Conservation (phyloP, 2,329 filamentous ascomycete species). For the Whalleya microplaca region DNA sequence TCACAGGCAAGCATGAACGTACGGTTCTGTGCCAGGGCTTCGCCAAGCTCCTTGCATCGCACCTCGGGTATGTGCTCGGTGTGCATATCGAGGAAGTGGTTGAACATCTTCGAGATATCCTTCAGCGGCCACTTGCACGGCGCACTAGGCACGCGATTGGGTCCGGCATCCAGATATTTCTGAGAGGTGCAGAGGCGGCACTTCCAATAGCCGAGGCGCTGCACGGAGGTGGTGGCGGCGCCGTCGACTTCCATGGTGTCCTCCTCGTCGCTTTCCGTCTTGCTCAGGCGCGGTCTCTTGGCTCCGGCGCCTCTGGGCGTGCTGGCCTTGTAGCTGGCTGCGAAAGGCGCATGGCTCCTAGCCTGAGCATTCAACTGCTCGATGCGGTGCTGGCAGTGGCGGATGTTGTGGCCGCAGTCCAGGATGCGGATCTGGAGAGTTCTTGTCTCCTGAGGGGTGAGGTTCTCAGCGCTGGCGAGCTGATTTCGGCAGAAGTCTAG, state of each 20-base stretch:
- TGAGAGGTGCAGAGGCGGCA: conserved; percentile 48
- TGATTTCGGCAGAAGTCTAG: conserved; percentile 45
- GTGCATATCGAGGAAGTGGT: conserved; percentile 52
- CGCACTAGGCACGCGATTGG: conserved; percentile 45
- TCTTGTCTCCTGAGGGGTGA: conserved; percentile 47
- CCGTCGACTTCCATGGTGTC: conserved; percentile 13
- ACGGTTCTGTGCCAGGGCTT: conserved; percentile 47
- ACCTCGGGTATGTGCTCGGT: conserved; percentile 47
- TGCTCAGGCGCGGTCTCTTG: conserved; percentile 25
- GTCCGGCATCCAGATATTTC: conserved; percentile 47
- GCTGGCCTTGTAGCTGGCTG: conserved; percentile 4
- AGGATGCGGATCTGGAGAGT: conserved; percentile 47
- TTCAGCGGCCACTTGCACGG: conserved; percentile 52
- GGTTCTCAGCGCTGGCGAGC: conserved; percentile 34
- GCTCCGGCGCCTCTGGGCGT: conserved; percentile 9
- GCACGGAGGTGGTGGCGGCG: conserved; percentile 33
- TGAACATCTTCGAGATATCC: conserved; percentile 51
- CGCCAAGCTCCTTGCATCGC: conserved; percentile 48
- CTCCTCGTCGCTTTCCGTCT: conserved; percentile 19
- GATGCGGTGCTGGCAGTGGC: conserved; percentile 46
- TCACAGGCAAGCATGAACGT: conserved; percentile 26
- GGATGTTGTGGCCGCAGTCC: conserved; percentile 49
- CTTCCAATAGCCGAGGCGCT: conserved; percentile 51
- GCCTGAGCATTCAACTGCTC: conserved; percentile 42
- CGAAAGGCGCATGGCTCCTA: conserved; percentile 7